A percentile compares a stretch with the other conserved stretches of the same genome.
Conservation (phyloP, 768 basidiomycete species). For the Glaciozyma antarctica region DNA sequence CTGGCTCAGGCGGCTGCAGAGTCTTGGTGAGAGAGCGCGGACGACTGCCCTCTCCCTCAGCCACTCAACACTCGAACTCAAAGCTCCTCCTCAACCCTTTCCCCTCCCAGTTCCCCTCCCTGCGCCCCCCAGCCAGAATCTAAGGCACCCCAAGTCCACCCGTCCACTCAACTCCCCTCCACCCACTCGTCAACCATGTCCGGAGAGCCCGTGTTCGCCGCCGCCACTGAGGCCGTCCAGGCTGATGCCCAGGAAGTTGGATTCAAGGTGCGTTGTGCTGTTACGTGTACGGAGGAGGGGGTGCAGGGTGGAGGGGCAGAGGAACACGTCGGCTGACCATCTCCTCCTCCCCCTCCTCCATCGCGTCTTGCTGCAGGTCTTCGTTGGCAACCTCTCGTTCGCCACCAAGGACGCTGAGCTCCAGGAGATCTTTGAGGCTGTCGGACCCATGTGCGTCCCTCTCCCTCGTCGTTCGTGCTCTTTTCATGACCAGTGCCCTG, state of each 20-base stretch:
- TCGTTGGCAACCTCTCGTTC: slow-evolving; percentile 62
- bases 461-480: slow-evolving; percentile 5
- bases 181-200: not conserved
- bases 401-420: slow-evolving; percentile 88
- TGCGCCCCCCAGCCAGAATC: not conserved
- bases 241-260: slow-evolving; percentile 28
- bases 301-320: not conserved
- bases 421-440: slow-evolving; percentile 83
- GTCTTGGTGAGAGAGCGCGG: too few relatives aligned
- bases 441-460: slow-evolving; percentile 73
- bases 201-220: not conserved
- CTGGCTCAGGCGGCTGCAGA: too few relatives aligned
- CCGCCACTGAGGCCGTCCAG: slow-evolving; percentile 28
- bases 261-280: slow-evolving; percentile 24
- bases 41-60: too few relatives aligned
- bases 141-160: not conserved
- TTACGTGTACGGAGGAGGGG: not conserved
- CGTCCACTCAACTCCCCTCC: slow-evolving; percentile 8
- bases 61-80: too few relatives aligned
- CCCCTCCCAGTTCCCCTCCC: too few relatives aligned
- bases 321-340: not conserved
- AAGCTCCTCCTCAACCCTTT: too few relatives aligned
- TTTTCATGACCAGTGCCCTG: too few relatives aligned
- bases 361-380: not conserved
- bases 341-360: not conserved